A percentile compares a stretch with the other conserved stretches of the same genome.
Conservation (phyloP, 345 rosid genomes). For the Bruguiera sexangula region DNA sequence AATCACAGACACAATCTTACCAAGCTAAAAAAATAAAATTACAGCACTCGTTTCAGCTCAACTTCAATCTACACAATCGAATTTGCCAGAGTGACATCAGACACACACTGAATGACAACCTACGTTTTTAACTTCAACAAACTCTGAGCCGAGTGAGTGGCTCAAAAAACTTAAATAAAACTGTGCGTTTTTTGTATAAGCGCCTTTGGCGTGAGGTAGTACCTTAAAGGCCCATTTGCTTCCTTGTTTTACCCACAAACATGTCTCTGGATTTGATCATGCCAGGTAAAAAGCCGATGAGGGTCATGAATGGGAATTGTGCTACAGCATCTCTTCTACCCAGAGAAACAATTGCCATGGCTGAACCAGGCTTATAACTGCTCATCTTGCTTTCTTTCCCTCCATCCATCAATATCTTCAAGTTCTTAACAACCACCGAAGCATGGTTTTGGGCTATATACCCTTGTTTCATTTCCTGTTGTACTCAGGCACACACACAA, state of each 20-base stretch:
- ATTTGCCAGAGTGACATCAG: too few species aligned
- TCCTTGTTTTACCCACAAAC: conserved; percentile 75
- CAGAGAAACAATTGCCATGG: conserved; percentile 55
- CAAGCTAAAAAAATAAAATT: too few species aligned
- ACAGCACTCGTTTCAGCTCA: too few species aligned
- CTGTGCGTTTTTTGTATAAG: too few species aligned
- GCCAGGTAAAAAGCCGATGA: conserved; percentile 70
- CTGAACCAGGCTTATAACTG: conserved; percentile 42
- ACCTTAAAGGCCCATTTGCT: conserved; percentile 24
- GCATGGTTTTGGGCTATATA: conserved; percentile 70
- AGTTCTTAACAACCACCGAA: conserved; percentile 53
- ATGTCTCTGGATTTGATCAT: conserved; percentile 66
- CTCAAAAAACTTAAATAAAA: too few species aligned
- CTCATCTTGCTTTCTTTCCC: conserved; percentile 54
- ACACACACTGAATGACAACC: too few species aligned
- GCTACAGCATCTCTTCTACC: conserved; percentile 76
- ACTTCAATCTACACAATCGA: too few species aligned
- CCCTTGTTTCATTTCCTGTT: conserved; percentile 82
- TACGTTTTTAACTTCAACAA: too few species aligned
- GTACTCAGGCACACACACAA: not conserved
- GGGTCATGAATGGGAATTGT: conserved; percentile 62
- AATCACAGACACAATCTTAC: too few species aligned
- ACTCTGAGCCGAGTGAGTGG: too few species aligned
- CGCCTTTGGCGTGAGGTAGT: too few species aligned
- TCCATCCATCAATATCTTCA: conserved; percentile 57